A percentile compares a stretch with the other conserved stretches of the same genome.
Evolutionary conservation across 2,329 filamentous ascomycete species (phyloP).

Genomic region (Ophiosphaerella narmari): DNA sequence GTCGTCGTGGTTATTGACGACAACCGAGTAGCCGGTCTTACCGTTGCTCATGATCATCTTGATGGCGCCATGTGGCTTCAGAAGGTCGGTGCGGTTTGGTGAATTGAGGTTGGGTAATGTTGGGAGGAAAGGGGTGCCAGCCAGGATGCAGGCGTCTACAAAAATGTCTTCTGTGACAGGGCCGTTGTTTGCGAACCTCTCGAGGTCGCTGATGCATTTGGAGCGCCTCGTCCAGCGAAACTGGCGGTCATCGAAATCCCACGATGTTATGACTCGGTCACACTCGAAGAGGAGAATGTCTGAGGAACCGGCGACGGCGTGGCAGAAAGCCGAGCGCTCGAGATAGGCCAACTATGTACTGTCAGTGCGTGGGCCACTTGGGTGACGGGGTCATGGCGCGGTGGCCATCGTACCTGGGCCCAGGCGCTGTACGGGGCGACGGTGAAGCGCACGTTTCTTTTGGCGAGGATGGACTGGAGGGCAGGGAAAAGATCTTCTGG

Average conservation of each 20-base stretch:
- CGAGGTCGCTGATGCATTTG: slow-evolving; percentile 70
- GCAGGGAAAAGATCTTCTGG: slow-evolving; percentile 75
- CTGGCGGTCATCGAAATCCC: slow-evolving; percentile 71
- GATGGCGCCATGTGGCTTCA: slow-evolving; percentile 74
- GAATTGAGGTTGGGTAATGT: slow-evolving; percentile 77
- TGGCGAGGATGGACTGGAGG: slow-evolving; percentile 73
- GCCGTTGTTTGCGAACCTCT: slow-evolving; percentile 41
- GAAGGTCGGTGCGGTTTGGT: slow-evolving; percentile 57
- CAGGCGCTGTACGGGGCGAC: slow-evolving; percentile 87
- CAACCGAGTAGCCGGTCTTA: slow-evolving; percentile 73
- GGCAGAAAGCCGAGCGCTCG: slow-evolving; percentile 64
- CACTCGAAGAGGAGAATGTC: slow-evolving; percentile 87
- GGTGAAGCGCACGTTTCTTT: slow-evolving; percentile 72
- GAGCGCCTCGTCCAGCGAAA: slow-evolving; percentile 70
- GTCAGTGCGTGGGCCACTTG: slow-evolving; percentile 22
- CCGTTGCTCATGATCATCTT: slow-evolving; percentile 71
- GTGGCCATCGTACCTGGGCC: slow-evolving; percentile 67
- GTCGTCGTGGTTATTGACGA: slow-evolving; percentile 79
- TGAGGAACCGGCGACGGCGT: slow-evolving; percentile 80
- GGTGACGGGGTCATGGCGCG: not conserved
- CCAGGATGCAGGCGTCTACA: slow-evolving; percentile 80
- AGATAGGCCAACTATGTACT: slow-evolving; percentile 73
- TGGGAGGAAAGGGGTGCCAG: slow-evolving; percentile 79
- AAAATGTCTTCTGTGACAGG: slow-evolving; percentile 72
- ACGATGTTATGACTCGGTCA: slow-evolving; percentile 69